A percentile compares a stretch with the other conserved stretches of the same genome.
Conservation (phyloP, 208 protist genomes). For the Angomonas desouzai region DNA sequence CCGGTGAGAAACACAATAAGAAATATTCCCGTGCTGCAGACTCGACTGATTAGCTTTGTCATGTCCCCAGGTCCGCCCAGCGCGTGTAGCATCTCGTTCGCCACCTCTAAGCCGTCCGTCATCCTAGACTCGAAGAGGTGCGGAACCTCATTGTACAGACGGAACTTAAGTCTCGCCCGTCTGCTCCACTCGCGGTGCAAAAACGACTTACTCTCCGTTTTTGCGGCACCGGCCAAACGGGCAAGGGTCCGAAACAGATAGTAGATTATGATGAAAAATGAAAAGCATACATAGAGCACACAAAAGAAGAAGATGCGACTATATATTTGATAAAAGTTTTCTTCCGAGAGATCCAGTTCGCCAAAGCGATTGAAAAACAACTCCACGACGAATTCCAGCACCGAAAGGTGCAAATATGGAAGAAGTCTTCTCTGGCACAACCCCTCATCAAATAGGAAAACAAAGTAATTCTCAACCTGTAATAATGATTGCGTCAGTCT, state of each 20-base stretch:
- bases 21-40: conserved; percentile 8
- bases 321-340: conserved; percentile 34
- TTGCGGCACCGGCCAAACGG: conserved; percentile 65
- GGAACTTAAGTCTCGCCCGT: conserved; percentile 59
- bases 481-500: conserved; percentile 13
- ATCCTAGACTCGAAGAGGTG: conserved; percentile 63
- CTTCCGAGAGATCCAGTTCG: conserved; percentile 34
- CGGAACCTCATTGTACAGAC: conserved; percentile 81
- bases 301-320: conserved; percentile 37
- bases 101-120: conserved; percentile 34
- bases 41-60: conserved; percentile 48
- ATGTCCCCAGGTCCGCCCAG: conserved; percentile 45
- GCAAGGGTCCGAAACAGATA: conserved; percentile 55
- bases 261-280: conserved; percentile 52
- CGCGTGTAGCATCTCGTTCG: conserved; percentile 41
- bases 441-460: conserved; percentile 49
- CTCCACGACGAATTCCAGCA: conserved; percentile 38
- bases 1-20: conserved; percentile 32
- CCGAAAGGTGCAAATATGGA: conserved; percentile 32
- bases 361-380: conserved; percentile 71
- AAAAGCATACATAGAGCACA: conserved; percentile 39
- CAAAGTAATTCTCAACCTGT: conserved; percentile 73
- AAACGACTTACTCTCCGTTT: conserved; percentile 48
- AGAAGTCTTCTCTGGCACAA: conserved; percentile 41
- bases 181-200: conserved; percentile 56